Evolutionary conservation across 108 stramenopile species (phyloP), one percentile per base, ranked within the genome.

Genomic region (Hondaea fermentalgiana): DNA sequence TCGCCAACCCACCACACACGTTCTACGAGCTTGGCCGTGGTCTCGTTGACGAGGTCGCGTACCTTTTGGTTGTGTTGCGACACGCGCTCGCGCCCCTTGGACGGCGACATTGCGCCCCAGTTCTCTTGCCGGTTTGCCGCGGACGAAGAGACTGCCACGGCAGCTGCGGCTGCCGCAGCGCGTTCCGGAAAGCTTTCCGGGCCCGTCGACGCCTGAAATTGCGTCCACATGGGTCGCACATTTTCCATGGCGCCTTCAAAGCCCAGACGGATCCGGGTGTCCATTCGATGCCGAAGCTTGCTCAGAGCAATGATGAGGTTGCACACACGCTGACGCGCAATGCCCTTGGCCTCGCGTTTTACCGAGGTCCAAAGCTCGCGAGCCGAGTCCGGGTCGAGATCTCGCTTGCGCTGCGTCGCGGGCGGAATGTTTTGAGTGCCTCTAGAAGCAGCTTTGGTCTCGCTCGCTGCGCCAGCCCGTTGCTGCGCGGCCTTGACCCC

Each of bases 1-100:
- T 83, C 76, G 25, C 76, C 76, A 55, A 83, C 51, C 76, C 76
- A 83, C 76, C 76, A 83, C 17, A 83, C 51, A 6, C 76, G 45
- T 3, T 83, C 76, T 6, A 83, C 51, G 23, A 53, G 76, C 23
- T 83, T 83, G 6, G 51, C 76, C 19, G 49, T 53, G 23, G 49
- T 83, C 28, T 83, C 76, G 51, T 47, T 53, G 12, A 83, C 51
- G 45, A 83, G 76, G 23, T 47, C 76, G n/a, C 51, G 45, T 12
- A 53, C 51, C 4, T 53, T 47, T 53, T 53, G 45, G n/a, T 83
- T 53, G 76, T 83, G 76, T 6, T 69, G 64, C 6, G 64, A 17
- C 23, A 83, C 51, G n/a, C 76, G n/a, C 45, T 47, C 45, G 45
- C 28, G 6, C 10, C 49, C 76, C 12, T 23, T 23, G 6, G 49